Conservation (phyloP, 1,139 yeast genomes). For the Entelexis paramagnoliae region DNA sequence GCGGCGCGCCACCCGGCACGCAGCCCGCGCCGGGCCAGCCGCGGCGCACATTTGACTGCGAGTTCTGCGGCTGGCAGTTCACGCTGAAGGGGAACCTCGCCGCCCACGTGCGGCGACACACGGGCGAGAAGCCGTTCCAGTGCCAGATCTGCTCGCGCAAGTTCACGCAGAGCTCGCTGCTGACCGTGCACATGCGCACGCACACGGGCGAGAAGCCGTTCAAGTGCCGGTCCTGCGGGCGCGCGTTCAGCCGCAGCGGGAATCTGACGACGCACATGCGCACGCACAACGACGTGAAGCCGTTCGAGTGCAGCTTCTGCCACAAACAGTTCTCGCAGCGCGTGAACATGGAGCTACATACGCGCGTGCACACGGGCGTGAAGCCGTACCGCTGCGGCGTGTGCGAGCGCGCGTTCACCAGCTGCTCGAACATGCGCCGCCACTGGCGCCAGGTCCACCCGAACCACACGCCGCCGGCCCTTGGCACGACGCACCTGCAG, state of each 20-base stretch:
- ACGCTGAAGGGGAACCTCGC: constrained; percentile 41
- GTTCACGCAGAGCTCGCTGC: constrained; percentile 86
- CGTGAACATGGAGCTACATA: constrained; percentile 53
- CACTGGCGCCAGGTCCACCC: constrained; percentile 24
- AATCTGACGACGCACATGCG: constrained; percentile 77
- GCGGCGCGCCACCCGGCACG: constrained; percentile 4
- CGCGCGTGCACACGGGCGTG: constrained; percentile 84
- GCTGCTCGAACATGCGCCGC: constrained; percentile 34
- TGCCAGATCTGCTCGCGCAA: constrained; percentile 58
- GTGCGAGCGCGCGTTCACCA: constrained; percentile 31
- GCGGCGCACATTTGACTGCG: constrained; percentile 18
- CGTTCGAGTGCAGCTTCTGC: constrained; percentile 43
- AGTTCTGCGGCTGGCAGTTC: constrained; percentile 22
- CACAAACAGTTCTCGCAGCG: constrained; percentile 48
- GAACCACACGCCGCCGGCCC: constrained; percentile 20
- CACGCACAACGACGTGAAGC: constrained; percentile 68
- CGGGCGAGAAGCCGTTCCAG: constrained; percentile 57
- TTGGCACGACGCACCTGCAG: constrained; percentile 19
- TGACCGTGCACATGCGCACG: constrained; percentile 68
- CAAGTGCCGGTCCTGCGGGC: constrained; percentile 38
- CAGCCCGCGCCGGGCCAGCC: constrained; percentile 3
- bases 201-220: constrained; percentile 45
- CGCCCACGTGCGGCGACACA: constrained; percentile 78
- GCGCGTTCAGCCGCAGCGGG: constrained; percentile 72
- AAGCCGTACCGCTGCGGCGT: constrained; percentile 45